A percentile compares a stretch with the other conserved stretches of the same genome.
phyloP scores from a whole-genome alignment of 148 eudicot genomes.

The Vaccinium myrtillus region DNA sequence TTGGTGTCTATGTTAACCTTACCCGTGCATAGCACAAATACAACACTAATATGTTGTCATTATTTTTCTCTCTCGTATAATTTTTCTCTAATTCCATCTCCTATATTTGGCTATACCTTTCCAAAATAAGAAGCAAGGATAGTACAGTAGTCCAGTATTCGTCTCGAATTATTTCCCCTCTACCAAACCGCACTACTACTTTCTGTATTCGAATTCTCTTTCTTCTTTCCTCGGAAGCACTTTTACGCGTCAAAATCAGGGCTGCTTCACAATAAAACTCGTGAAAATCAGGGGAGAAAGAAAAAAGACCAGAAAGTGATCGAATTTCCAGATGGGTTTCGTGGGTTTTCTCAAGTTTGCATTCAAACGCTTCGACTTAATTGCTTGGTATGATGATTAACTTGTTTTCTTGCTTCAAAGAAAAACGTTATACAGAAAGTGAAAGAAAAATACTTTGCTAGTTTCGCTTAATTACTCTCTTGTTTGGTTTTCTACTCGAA shows the following conservation, averaged over 20 bases:
- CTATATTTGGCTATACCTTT: too few relatives aligned
- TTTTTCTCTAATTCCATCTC: too few relatives aligned
- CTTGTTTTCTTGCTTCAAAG: not conserved
- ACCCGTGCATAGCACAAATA: too few relatives aligned
- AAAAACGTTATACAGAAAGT: not conserved
- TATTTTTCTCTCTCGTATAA: too few relatives aligned
- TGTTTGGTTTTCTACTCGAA: not conserved
- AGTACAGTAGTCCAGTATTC: too few relatives aligned
- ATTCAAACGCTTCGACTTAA: not conserved
- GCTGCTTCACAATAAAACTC: not conserved
- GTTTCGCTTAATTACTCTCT: not conserved
- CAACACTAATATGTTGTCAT: too few relatives aligned
- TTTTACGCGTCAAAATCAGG: not conserved
- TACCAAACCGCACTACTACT: too few relatives aligned
- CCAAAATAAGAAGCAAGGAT: too few relatives aligned
- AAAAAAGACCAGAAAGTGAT: not conserved
- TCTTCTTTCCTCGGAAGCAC: not conserved
- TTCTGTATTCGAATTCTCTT: not conserved
- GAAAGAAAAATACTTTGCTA: not conserved
- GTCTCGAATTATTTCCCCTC: too few relatives aligned
- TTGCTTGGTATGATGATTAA: not conserved
- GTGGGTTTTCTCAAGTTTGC: conserved; percentile 12
- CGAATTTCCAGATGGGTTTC: conserved; percentile 2
- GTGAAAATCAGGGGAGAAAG: not conserved
- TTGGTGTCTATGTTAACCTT: too few relatives aligned